A percentile compares a stretch with the other conserved stretches of the same genome.
These are phyloP conservation scores for Porcisia hertigi DNA, from an alignment of 208 protist genomes.

Conservation along the genomic window DNA sequence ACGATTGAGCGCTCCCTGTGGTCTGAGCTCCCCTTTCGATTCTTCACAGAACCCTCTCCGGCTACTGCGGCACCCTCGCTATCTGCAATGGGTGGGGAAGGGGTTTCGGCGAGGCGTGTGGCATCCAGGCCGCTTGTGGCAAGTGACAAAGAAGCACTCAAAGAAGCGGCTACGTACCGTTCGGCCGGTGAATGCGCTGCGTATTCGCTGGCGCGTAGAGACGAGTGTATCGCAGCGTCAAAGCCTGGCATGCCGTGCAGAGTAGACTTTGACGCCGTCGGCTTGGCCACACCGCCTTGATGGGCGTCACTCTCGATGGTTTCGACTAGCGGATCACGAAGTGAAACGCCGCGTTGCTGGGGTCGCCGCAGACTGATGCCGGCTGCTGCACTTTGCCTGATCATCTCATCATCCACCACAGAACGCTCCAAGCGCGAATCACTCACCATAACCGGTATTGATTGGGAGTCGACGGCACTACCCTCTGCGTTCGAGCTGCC, in stretches of 20 bases:
- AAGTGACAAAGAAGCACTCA: neutral
- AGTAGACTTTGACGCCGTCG: neutral
- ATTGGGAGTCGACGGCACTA: constrained; percentile 6
- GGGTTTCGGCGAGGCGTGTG: neutral
- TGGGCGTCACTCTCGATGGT: neutral
- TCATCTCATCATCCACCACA: neutral
- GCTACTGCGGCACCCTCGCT: neutral
- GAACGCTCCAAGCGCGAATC: neutral
- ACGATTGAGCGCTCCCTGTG: neutral
- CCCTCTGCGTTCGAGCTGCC: constrained; percentile 14
- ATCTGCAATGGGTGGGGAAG: neutral
- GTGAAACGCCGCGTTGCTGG: constrained; percentile 3
- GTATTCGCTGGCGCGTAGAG: neutral
- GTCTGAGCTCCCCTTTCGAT: neutral
- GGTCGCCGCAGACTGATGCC: neutral
- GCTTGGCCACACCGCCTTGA: neutral
- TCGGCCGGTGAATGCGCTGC: neutral
- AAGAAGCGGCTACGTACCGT: neutral
- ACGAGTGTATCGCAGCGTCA: neutral
- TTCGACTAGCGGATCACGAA: constrained; percentile 7
- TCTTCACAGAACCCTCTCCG: neutral
- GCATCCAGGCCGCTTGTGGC: neutral
- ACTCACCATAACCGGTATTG: constrained; percentile 12
- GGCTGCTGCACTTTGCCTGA: neutral
- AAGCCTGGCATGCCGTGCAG: neutral